Evolutionary conservation across 352 stramenopile species (phyloP), one percentile per base, ranked within the genome.

Genomic region (Phytophthora fragariae): DNA sequence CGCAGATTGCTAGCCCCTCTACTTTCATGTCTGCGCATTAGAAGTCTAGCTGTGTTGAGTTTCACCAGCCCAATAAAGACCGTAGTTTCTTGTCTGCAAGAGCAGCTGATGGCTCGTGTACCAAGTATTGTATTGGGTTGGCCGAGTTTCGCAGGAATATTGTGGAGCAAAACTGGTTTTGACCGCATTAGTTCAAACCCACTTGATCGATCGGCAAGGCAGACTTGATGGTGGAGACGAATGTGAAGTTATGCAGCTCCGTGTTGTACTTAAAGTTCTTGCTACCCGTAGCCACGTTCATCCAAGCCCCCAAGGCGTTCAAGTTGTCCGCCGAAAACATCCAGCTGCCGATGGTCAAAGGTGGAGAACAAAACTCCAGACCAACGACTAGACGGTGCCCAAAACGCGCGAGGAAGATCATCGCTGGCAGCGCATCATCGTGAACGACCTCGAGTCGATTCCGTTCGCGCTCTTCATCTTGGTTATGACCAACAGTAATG

Each of bases 381-480:
- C 58, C 3, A 80, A 81, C 49, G 67, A 81, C 69, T 62, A 67
- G 27, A 69, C 57, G 15, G 53, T 73, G 27, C 19, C 79, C 66
- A 82, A 82, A 61, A 59, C 65, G 5, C 65, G 65, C 9, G 69
- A 64, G 49, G 31, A 56, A 24, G 31, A 49, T 27, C 64, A 79
- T 56, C 80, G 74, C 33, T 86, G 80, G 76, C 41, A 73, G 27
- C 80, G 80, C 24, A 86, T 85, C 50, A 58, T 83, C 11, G 57
- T 61, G 19, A 86, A 86, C 59, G 80, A 86, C 37, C 57, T 86
- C 29, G 77, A 86, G 65, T 83, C 74, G 12, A 80, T 86, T 54
- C 80, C 77, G 3, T 73, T 80, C 41, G 70, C 77, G 29, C 55
- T 83, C 12, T 64, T 77, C 31, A 54, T 80, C 33, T 82, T 81